Percentiles rank a stretch among this genome's conserved stretches.
Evolutionary conservation across 495 filamentous ascomycete species (phyloP).

Genomic region (Paragyromitra xinjiangensis): DNA sequence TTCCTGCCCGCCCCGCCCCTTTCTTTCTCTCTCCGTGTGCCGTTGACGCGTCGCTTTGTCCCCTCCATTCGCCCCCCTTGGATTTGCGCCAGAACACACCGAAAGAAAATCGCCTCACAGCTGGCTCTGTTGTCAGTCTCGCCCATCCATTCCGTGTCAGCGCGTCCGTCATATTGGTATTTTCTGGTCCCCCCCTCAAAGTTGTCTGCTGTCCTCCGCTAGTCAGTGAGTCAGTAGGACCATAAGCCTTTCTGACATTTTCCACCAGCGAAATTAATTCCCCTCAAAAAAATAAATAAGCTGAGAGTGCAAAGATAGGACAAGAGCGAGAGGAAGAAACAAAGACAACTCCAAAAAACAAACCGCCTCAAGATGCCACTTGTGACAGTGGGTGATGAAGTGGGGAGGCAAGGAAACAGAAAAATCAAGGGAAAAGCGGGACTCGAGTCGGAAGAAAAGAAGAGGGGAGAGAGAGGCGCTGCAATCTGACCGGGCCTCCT

Average conservation of each 20-base stretch:
- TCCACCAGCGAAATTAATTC: background rate
- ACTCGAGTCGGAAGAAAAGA: conserved; percentile 49
- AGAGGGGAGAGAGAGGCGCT: conserved; percentile 21
- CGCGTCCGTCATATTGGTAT: conserved; percentile 35
- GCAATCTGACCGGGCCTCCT: conserved; percentile 38
- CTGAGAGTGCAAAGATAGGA: conserved; percentile 4
- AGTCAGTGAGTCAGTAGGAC: conserved; percentile 43
- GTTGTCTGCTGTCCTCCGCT: conserved; percentile 29
- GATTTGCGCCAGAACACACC: conserved; percentile 41
- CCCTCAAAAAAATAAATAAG: conserved; percentile 15
- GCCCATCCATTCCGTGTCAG: conserved; percentile 46
- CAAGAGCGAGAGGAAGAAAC: conserved; percentile 35
- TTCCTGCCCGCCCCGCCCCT: conserved; percentile 47
- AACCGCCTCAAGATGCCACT: conserved; percentile 38
- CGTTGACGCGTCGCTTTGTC: conserved; percentile 55
- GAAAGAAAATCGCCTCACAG: conserved; percentile 50
- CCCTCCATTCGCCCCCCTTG: conserved; percentile 52
- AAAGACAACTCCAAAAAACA: conserved; percentile 32
- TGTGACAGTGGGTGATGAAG: conserved; percentile 41
- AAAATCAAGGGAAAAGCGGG: conserved; percentile 42
- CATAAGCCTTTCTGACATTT: conserved; percentile 9
- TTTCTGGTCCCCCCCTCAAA: conserved; percentile 25
- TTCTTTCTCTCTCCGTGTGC: conserved; percentile 53
- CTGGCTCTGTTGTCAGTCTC: conserved; percentile 48
- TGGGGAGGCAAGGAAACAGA: conserved; percentile 51